Conservation (phyloP, 805 yeast species). For the Hagleromyces aurorensis region DNA sequence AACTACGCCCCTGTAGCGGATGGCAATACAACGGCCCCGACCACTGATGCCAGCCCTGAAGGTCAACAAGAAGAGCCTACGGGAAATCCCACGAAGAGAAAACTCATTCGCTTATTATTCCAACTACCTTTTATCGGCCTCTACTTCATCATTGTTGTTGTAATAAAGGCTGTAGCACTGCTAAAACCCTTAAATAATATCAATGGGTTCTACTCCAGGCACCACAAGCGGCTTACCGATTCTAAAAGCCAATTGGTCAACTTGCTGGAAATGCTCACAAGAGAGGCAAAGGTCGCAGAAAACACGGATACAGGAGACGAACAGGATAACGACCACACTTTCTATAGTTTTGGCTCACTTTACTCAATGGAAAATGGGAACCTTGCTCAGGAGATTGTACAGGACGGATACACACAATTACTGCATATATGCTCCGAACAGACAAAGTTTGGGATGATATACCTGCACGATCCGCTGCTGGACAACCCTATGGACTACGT, state of each 20-base stretch:
- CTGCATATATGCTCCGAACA: conserved; percentile 60
- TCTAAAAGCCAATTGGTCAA: conserved; percentile 8
- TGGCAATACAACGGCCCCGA: too few species aligned
- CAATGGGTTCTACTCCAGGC: conserved; percentile 18
- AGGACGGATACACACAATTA: conserved; percentile 77
- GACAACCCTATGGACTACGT: conserved; percentile 52
- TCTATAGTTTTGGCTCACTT: conserved; percentile 22
- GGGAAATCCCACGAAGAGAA: conserved; percentile 3
- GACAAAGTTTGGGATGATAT: conserved; percentile 64
- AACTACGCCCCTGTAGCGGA: conserved; percentile 13
- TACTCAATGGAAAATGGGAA: conserved; percentile 19
- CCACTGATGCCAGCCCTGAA: too few species aligned
- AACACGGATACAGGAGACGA: conserved; percentile 2
- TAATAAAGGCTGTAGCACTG: conserved; percentile 7
- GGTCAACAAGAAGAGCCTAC: too few species aligned
- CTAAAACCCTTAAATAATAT: conserved; percentile 20
- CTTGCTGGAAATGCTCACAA: conserved; percentile 13
- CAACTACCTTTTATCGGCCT: conserved; percentile 14
- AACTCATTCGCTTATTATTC: conserved; percentile 6
- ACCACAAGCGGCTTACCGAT: conserved; percentile 9
- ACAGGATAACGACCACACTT: conserved; percentile 5
- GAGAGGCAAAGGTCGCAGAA: conserved; percentile 7
- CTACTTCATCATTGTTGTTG: conserved; percentile 12
- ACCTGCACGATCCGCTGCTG: conserved; percentile 65
- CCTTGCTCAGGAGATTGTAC: conserved; percentile 26